Evolutionary conservation across 805 yeast species (phyloP).

Genomic region (Kazachstania psychrophila): DNA sequence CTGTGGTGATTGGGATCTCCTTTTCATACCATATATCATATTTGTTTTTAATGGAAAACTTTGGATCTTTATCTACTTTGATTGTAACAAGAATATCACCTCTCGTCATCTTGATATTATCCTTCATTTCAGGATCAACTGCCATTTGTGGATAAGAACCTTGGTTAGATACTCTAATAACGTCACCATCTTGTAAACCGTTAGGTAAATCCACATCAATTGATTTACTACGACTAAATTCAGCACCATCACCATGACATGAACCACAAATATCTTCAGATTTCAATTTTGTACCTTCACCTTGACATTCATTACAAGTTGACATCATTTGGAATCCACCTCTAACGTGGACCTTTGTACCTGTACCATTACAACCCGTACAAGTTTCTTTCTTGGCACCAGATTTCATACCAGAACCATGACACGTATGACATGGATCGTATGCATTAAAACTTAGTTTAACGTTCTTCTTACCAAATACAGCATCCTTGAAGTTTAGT

Average conservation of each 20-base stretch:
- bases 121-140: slow-evolving; percentile 40
- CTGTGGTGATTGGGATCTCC: slow-evolving; percentile 85
- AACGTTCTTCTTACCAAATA: slow-evolving; percentile 61
- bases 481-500: slow-evolving; percentile 75
- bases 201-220: slow-evolving; percentile 80
- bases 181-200: slow-evolving; percentile 79
- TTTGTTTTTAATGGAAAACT: slow-evolving; percentile 56
- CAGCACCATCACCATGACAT: slow-evolving; percentile 89
- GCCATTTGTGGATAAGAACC: slow-evolving; percentile 85
- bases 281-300: slow-evolving; percentile 73
- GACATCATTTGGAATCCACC: slow-evolving; percentile 97
- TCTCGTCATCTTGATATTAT: slow-evolving; percentile 52
- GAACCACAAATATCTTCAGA: slow-evolving; percentile 59
- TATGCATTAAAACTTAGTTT: slow-evolving; percentile 62
- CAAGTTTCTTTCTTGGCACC: slow-evolving; percentile 70
- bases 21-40: slow-evolving; percentile 53
- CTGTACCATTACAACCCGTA: slow-evolving; percentile 84
- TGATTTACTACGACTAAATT: slow-evolving; percentile 47
- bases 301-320: slow-evolving; percentile 80
- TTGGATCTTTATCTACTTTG: slow-evolving; percentile 63
- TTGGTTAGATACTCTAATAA: slow-evolving; percentile 73
- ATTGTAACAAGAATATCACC: slow-evolving; percentile 87
- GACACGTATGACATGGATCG: slow-evolving; percentile 70
- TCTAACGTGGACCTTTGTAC: slow-evolving; percentile 73
- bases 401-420: slow-evolving; percentile 75